Base-by-base conservation (phyloP, 306 rosid species). In the Cucurbita maxima region DNA sequence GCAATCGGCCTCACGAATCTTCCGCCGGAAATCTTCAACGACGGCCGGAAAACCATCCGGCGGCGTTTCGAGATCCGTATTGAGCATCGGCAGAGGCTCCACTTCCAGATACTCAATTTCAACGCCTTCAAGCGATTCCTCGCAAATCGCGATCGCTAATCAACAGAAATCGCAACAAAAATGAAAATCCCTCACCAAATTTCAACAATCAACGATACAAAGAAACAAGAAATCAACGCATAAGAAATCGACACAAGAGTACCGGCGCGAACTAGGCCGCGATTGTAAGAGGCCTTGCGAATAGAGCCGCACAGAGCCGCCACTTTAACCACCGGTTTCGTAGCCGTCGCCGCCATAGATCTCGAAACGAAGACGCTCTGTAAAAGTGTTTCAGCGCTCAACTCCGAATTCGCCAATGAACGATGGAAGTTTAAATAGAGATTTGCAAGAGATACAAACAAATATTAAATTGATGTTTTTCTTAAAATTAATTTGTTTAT, bases 251-350 rank as follows among this genome's bases (percentile, higher is more conserved):
- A 34, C 0, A 6, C 3, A 14, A 6, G 10, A 51, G 45, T 41
- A 89, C 96, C 96, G 6, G 90, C 77, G 74, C 90, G 90, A 54
- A 90, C 18, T 5, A 90, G 89, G 58, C 92, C 90, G 1, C 83
- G 76, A 66, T 87, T 78, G 76, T 11, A 81, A 37, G 96, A 90
- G 45, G 75, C 90, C 62, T 80, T 80, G 6, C 96, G 87, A 0
- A 90, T 75, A 12, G 96, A 90, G 4, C 96, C 92, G 44, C 86
- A 82, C 3, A 90, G 8, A 6, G 96, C 92, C 5, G 78, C 96
- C 36, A 87, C 83, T 58, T 84, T 83, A 4, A 90, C 81, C 10
- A 78, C 3, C 51, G 87, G 79, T 13, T 45, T 56, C 6, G 77
- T 34, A 51, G 81, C 61, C 71, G 40, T 63, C 6, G 77, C 20